Conservation (phyloP, 225 moss, liverwort and hornwort species). For the Thuidium tamariscinum region DNA sequence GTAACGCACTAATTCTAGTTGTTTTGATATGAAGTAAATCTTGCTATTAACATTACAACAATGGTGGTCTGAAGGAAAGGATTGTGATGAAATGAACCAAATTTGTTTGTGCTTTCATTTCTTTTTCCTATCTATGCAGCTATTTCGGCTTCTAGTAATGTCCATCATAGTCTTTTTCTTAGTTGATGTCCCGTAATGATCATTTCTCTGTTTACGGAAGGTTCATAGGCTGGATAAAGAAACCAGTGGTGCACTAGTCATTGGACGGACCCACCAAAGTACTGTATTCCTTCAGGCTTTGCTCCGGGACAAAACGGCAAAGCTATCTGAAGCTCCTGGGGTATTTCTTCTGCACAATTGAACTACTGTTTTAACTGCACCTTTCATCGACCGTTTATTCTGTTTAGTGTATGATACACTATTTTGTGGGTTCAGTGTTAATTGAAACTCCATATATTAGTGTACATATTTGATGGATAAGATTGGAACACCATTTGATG, state of each 20-base stretch:
- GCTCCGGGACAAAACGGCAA: constrained; percentile 66
- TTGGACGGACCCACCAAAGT: constrained; percentile 77
- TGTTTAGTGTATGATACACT: background rate
- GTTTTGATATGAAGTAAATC: background rate
- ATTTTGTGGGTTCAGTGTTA: background rate
- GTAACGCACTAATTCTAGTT: background rate
- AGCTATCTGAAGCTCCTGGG: constrained; percentile 8
- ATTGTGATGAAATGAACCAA: background rate
- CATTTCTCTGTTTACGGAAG: constrained; percentile 12
- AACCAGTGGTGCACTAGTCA: constrained; percentile 78
- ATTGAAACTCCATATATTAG: background rate
- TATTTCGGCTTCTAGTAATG: background rate
- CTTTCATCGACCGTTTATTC: background rate
- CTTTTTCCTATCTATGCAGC: background rate
- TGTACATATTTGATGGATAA: background rate
- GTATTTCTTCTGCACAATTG: background rate
- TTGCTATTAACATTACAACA: background rate
- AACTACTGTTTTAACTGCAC: background rate
- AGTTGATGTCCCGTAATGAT: background rate
- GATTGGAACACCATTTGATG: background rate
- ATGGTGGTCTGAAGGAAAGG: background rate
- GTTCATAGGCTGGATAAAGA: constrained; percentile 97
- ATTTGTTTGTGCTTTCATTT: background rate
- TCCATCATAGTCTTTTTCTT: background rate
- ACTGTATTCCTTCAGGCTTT: constrained; percentile 74